phyloP scores from a whole-genome alignment of 192 early-diverging fungal species.

The Rhizophlyctis rosea region DNA sequence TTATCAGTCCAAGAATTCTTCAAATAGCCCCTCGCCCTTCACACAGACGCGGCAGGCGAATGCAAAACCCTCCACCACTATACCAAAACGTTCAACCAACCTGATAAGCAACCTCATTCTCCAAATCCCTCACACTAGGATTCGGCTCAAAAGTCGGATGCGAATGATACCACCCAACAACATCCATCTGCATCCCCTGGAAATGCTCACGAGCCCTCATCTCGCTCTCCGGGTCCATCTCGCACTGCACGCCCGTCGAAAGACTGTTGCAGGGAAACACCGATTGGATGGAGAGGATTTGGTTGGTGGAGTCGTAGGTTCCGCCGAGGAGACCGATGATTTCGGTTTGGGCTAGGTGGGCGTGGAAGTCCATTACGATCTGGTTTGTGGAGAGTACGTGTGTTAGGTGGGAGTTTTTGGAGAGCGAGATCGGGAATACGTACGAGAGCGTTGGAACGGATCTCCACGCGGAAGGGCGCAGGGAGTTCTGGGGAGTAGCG shows the following conservation, averaged over 20 bases:
- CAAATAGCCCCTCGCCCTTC: too few species aligned
- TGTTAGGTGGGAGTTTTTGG: slow-evolving; percentile 17
- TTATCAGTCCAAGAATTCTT: too few species aligned
- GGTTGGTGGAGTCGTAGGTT: slow-evolving; percentile 47
- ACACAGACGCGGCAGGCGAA: too few species aligned
- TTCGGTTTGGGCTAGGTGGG: slow-evolving; percentile 87
- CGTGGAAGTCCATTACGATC: slow-evolving; percentile 90
- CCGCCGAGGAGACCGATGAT: slow-evolving; percentile 93
- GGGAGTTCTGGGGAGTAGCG: neutral
- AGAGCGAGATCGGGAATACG: too few species aligned
- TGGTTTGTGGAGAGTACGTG: slow-evolving; percentile 34
- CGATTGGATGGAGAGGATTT: slow-evolving; percentile 54
- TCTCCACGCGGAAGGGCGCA: slow-evolving; percentile 30
- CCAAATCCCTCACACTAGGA: slow-evolving; percentile 86
- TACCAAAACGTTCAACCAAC: slow-evolving; percentile 22
- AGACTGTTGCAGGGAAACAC: slow-evolving; percentile 80
- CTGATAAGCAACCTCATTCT: slow-evolving; percentile 87
- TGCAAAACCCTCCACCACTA: too few species aligned
- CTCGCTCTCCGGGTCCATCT: slow-evolving; percentile 89
- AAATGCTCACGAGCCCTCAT: slow-evolving; percentile 79
- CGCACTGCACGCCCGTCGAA: slow-evolving; percentile 85
- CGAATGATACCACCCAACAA: slow-evolving; percentile 96
- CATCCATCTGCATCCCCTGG: slow-evolving; percentile 50
- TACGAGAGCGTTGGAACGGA: slow-evolving; percentile 35
- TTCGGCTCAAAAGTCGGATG: slow-evolving; percentile 90